Evolutionary conservation across 148 eudicot genomes (phyloP), one percentile per base, ranked within the genome.

Genomic region (Camellia sinensis): DNA sequence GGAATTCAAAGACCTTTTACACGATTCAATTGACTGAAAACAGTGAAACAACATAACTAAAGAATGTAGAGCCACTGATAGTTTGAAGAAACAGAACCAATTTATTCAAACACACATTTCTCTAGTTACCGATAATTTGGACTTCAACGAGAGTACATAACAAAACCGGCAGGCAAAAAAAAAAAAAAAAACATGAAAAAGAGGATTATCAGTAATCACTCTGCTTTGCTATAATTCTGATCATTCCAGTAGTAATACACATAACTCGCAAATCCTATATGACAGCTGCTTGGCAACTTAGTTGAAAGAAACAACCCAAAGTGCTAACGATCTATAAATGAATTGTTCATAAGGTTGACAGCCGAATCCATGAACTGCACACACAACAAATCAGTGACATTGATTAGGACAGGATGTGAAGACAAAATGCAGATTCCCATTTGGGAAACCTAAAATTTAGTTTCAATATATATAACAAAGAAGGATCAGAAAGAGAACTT

Each of bases 301-400:
- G 11, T 67, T 7, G 12, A 6, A 69, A 48, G 17, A n/a, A 74
- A 44, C 37, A 81, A 71, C 17, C 76, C 56, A 6, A 46, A 41
- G 53, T 19, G 40, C 83, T 87, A 95, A 63, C 93, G 93, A 81
- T 93, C 94, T 41, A 89, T 81, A 82, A 89, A 88, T 13, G 97
- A 84, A 73, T 87, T 95, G 88, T 90, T 87, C 98, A 95, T 95
- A 75, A 92, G 87, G 82, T 89, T 87, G 21, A 88, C 87, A 2
- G 98, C 98, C 78, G 98, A 92, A 85, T 95, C 97, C 97, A 93
- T 85, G 80, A 95, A 89, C 97, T 93, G 94, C 88, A 85, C 62
- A 66, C 15, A 83, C 45, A 67, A 71, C 18, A 63, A 73, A 78
- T 60, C 57, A 83, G 63, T 61, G 6, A 45, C 5, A 41, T 53